Evolutionary conservation across 768 basidiomycete species (phyloP).

Genomic region (Sutorius australiensis): DNA sequence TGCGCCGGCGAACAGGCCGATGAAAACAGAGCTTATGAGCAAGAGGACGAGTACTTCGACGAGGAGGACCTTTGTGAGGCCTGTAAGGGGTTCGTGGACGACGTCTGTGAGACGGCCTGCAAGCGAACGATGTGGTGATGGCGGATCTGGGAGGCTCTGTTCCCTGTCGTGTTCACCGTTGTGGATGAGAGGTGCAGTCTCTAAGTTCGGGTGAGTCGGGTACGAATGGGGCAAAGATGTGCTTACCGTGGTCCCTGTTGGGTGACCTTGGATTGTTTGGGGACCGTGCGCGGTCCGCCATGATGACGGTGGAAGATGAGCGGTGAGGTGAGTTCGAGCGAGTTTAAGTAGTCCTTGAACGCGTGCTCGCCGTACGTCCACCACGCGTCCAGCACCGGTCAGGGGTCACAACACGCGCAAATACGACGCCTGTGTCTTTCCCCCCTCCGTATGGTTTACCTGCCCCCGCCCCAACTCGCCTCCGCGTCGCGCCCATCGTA

Average conservation of each 20-base stretch:
- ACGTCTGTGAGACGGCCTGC: slow-evolving; percentile 43
- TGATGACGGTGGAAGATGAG: slow-evolving; percentile 33
- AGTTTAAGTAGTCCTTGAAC: slow-evolving; percentile 28
- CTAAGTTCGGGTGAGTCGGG: slow-evolving; percentile 34
- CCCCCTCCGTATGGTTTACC: slow-evolving; percentile 49
- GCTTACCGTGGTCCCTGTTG: slow-evolving; percentile 52
- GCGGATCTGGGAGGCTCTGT: slow-evolving; percentile 29
- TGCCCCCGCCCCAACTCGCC: slow-evolving; percentile 68
- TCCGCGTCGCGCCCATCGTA: slow-evolving; percentile 60
- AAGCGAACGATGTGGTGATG: slow-evolving; percentile 35
- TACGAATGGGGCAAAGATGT: background rate
- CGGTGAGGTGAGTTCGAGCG: slow-evolving; percentile 1
- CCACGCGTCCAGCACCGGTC: slow-evolving; percentile 24
- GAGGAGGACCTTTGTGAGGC: slow-evolving; percentile 79
- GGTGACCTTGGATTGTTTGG: slow-evolving; percentile 42
- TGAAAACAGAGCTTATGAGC: slow-evolving; percentile 80
- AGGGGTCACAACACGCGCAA: slow-evolving; percentile 19
- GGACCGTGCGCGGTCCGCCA: slow-evolving; percentile 44
- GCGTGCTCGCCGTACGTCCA: slow-evolving; percentile 27
- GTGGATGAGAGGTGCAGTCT: slow-evolving; percentile 61
- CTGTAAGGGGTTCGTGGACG: slow-evolving; percentile 75
- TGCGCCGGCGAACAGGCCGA: slow-evolving; percentile 89
- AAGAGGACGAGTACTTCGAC: slow-evolving; percentile 72
- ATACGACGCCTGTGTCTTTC: slow-evolving; percentile 7
- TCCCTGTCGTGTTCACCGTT: slow-evolving; percentile 44